Percentiles rank a stretch among this genome's conserved stretches.
Evolutionary conservation across 2,329 filamentous ascomycete genomes (phyloP).

Genomic region (Botrytis hyacinthi): DNA sequence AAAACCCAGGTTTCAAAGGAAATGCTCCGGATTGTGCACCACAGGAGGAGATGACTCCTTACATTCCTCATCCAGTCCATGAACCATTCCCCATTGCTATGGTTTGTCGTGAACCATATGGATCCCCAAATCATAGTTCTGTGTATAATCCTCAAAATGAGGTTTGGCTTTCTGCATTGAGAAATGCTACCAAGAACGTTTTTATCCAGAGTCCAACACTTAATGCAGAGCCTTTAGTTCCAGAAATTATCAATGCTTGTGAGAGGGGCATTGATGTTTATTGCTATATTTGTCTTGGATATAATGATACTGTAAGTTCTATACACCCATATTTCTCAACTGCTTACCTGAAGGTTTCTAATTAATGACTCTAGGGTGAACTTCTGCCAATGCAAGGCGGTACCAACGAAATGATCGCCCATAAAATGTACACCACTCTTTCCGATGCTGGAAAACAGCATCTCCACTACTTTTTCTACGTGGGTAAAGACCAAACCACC

Average conservation of each 20-base stretch:
- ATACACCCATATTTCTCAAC: too few species aligned
- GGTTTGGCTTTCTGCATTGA: conserved; percentile 67
- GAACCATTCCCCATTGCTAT: conserved; percentile 67
- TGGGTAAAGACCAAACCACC: conserved; percentile 67
- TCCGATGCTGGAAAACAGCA: conserved; percentile 47
- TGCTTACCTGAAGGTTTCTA: not conserved
- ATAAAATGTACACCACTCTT: conserved; percentile 56
- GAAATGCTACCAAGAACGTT: conserved; percentile 60
- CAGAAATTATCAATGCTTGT: conserved; percentile 62
- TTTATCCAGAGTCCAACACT: conserved; percentile 79
- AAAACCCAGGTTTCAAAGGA: conserved; percentile 49
- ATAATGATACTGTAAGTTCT: conserved; percentile 63
- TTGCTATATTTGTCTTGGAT: conserved; percentile 73
- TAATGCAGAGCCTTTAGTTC: conserved; percentile 66
- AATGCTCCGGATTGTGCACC: conserved; percentile 54
- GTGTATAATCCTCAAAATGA: conserved; percentile 71
- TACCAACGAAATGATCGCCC: conserved; percentile 69
- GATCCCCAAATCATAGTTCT: conserved; percentile 58
- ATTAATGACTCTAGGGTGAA: conserved; percentile 52
- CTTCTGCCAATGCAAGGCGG: conserved; percentile 73
- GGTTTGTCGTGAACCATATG: conserved; percentile 67
- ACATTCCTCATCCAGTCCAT: conserved; percentile 54
- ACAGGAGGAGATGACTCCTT: conserved; percentile 63
- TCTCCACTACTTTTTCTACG: conserved; percentile 67
- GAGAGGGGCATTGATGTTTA: conserved; percentile 65